Base-by-base conservation (phyloP, 2,329 filamentous ascomycete species). In the Phialophora chinensis region DNA sequence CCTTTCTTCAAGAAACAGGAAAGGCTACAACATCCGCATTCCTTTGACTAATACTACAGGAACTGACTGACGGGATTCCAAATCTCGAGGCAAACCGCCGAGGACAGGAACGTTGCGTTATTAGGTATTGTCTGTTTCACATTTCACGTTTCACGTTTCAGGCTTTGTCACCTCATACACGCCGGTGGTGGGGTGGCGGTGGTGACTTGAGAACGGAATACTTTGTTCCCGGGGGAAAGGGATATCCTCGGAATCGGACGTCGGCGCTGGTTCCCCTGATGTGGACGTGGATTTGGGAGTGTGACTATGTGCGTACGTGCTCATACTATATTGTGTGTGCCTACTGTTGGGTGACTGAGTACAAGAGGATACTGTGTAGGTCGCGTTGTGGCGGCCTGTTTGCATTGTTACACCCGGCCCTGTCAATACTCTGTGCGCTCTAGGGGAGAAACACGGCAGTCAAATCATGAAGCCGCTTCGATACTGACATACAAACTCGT, bases 401-500 rank as follows among this genome's bases (percentile, higher is more conserved):
- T 25, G 23, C 23, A 25, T 25, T 25, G 23, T 25, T 25, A 25
- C 23, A 25, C 23, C 23, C 23, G 23, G 1, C 23, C 23, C 2
- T 25, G 1, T 25, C 23, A 2, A 25, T 1, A 35, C 33, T 1
- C 5, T 35, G 11, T 6, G 33, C 3, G 33, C 33, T 12, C 8
- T 12, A 12, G 7, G 33, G 3, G 33, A 10, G 33, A 35, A 38
- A 38, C 35, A 38, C 50, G 25, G 10, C 1, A 25, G 25, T 54
- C n/a, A n/a, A 17, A 49, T 27, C 66, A 66, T 59, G 31, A 69
- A 66, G 4, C 66, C 66, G 23, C 66, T 69, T 17, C 64, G 33
- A 50, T 69, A 66, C 10, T 62, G 66, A 47, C 66, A 69, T 25
- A 69, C 66, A 58, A 66, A 54, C 42, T 69, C 66, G 31, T 66